Evolutionary conservation across 306 rosid species (phyloP).

Genomic region (Lupinus albus): DNA sequence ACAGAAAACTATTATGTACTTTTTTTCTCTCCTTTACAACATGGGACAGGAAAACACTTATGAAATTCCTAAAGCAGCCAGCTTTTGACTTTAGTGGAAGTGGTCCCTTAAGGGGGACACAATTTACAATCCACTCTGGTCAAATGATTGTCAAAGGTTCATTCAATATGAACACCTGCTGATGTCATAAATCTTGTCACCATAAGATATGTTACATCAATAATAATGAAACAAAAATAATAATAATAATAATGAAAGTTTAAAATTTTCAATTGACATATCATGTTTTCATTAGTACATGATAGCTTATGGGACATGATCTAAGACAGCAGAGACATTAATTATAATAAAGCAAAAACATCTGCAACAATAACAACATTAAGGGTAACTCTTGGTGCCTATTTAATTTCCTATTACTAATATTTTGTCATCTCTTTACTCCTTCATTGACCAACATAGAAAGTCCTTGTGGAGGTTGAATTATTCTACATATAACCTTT

Average conservation of each 20-base stretch:
- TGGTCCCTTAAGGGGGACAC: constrained; percentile 27
- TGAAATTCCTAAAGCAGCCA: constrained; percentile 38
- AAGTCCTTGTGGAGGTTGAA: constrained; percentile 28
- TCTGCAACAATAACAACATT: constrained; percentile 5
- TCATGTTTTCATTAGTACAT: no score
- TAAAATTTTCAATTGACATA: no score
- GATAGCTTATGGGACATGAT: no score
- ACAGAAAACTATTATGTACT: constrained; percentile 16
- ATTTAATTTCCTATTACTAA: constrained; percentile 12
- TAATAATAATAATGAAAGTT: no score
- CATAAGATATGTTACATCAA: no score
- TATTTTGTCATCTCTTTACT: constrained; percentile 3
- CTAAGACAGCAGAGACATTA: no score
- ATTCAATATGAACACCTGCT: no score
- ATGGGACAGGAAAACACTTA: constrained; percentile 6
- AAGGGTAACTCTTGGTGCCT: constrained; percentile 11
- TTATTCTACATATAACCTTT: neutral
- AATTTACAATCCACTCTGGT: constrained; percentile 11
- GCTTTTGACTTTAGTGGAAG: neutral
- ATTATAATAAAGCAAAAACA: no score
- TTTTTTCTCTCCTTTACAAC: neutral
- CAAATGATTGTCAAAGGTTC: constrained; percentile 40
- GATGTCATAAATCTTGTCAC: no score
- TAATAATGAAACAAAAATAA: no score
- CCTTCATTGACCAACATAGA: constrained; percentile 32